phyloP scores from a whole-genome alignment of 177 flowering plant species.

The Vitis hybrid region DNA sequence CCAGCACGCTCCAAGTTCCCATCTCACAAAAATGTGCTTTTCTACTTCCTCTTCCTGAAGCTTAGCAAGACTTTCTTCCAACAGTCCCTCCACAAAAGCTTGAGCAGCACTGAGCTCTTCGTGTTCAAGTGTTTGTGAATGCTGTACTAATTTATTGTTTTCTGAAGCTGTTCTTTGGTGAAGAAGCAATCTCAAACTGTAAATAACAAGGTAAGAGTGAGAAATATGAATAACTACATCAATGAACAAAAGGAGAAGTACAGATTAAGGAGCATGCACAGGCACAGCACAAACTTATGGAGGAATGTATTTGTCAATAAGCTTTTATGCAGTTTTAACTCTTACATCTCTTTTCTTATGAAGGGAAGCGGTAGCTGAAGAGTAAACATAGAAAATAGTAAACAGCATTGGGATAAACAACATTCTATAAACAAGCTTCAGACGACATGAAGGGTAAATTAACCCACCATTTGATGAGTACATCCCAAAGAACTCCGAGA shows the following conservation, averaged over 20 bases:
- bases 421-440: too few relatives aligned
- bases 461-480: too few relatives aligned
- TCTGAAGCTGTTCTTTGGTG: constrained; percentile 55
- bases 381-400: too few relatives aligned
- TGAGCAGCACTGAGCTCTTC: constrained; percentile 54
- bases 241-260: background rate
- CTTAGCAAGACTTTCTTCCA: constrained; percentile 73
- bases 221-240: background rate
- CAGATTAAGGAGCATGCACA: background rate
- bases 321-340: background rate
- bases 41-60: constrained; percentile 63
- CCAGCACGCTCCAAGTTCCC: constrained; percentile 99
- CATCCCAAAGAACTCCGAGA: too few relatives aligned
- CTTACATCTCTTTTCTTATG: background rate
- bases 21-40: constrained; percentile 60
- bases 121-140: constrained; percentile 37
- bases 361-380: background rate
- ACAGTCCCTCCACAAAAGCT: constrained; percentile 62
- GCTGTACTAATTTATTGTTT: constrained; percentile 29
- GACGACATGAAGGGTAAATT: too few relatives aligned
- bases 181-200: constrained; percentile 88
- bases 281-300: background rate
- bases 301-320: background rate
- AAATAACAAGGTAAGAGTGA: constrained; percentile 11
- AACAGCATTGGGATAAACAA: too few relatives aligned